Conservation (phyloP, 1,139 yeast species). For the Debaryomycetaceae sp. region DNA sequence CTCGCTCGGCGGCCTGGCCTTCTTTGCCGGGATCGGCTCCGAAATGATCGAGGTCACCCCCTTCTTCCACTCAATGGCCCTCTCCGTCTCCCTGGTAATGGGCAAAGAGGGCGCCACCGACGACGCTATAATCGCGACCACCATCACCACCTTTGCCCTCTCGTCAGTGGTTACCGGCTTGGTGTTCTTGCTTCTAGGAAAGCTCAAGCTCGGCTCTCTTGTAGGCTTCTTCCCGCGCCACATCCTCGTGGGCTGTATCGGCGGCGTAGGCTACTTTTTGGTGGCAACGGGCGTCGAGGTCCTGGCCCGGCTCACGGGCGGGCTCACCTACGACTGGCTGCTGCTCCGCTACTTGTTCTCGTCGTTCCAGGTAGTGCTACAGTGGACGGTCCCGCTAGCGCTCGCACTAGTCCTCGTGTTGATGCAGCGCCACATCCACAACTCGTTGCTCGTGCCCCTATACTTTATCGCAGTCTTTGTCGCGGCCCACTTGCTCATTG, state of each 20-base stretch:
- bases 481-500: slow-evolving; percentile 57
- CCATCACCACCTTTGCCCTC: slow-evolving; percentile 73
- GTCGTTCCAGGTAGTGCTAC: slow-evolving; percentile 33
- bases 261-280: slow-evolving; percentile 94
- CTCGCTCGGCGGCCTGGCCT: slow-evolving; percentile 85
- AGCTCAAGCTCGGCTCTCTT: slow-evolving; percentile 65
- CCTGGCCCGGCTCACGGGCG: slow-evolving; percentile 67
- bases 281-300: slow-evolving; percentile 88
- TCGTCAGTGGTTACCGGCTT: slow-evolving; percentile 81
- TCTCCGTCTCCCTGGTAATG: slow-evolving; percentile 48
- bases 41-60: slow-evolving; percentile 99
- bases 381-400: slow-evolving; percentile 64
- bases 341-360: slow-evolving; percentile 41
- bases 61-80: slow-evolving; percentile 92
- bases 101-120: slow-evolving; percentile 21
- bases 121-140: slow-evolving; percentile 70
- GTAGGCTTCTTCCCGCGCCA: slow-evolving; percentile 96
- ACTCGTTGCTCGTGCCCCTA: slow-evolving; percentile 71
- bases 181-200: slow-evolving; percentile 69
- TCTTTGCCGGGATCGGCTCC: slow-evolving; percentile 83
- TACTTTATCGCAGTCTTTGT: slow-evolving; percentile 66
- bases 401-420: slow-evolving; percentile 50
- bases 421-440: slow-evolving; percentile 55
- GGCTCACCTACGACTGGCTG: slow-evolving; percentile 49
- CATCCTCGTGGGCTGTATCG: slow-evolving; percentile 91